Conservation (phyloP, 805 yeast species). For the Kodamaea leandrae region DNA sequence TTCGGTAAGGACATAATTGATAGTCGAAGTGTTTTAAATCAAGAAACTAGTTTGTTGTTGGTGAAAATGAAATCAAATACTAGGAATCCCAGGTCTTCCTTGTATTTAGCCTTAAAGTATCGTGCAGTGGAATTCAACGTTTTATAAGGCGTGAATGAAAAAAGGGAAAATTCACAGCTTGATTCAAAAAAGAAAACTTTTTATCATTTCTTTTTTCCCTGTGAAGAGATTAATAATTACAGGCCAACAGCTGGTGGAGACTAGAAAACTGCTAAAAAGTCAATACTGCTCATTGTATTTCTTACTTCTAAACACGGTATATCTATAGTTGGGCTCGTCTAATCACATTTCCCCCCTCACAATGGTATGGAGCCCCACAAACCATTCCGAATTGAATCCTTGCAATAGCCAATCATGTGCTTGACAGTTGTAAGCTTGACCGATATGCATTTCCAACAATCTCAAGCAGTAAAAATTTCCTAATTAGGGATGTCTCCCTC, state of each 20-base stretch:
- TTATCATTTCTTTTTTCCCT: neutral
- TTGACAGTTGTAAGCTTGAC: constrained; percentile 1
- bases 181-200: constrained; percentile 1
- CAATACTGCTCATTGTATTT: too few relatives aligned
- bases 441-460: neutral
- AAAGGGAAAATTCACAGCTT: constrained; percentile 2
- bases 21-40: too few relatives aligned
- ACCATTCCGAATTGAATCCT: too few relatives aligned
- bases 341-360: too few relatives aligned
- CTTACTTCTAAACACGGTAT: too few relatives aligned
- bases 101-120: neutral
- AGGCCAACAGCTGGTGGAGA: neutral
- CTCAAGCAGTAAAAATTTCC: neutral
- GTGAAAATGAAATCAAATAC: neutral
- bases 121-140: neutral
- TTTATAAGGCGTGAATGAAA: constrained; percentile 4
- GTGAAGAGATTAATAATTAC: constrained; percentile 1
- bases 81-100: constrained; percentile 1
- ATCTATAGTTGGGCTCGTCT: too few relatives aligned
- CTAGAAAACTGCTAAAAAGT: too few relatives aligned
- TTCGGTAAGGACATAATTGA: constrained; percentile 4
- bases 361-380: too few relatives aligned
- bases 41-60: neutral
- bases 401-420: neutral
- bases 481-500: neutral